Percentiles rank a stretch among this genome's conserved stretches.
phyloP scores from a whole-genome alignment of 352 stramenopile genomes.

The Saprolegnia parasitica region DNA sequence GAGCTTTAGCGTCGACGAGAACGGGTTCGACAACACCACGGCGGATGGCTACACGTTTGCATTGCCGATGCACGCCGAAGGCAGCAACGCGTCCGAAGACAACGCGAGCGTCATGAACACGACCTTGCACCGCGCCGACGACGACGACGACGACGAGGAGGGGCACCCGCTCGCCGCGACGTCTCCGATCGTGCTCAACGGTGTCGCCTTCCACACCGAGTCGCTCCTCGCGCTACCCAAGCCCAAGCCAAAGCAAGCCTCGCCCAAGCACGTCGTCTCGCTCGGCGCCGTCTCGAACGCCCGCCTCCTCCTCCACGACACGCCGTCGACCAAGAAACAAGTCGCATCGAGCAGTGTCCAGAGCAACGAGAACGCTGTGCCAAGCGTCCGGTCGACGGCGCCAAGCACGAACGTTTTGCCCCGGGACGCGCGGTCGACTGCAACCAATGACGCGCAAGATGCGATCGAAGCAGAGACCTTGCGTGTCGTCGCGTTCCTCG shows the following conservation, averaged over 20 bases:
- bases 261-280: conserved; percentile 49
- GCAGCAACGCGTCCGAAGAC: neutral
- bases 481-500: conserved; percentile 8
- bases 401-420: neutral
- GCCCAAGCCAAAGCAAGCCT: neutral
- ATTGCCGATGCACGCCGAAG: conserved; percentile 1
- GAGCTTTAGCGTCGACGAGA: conserved; percentile 10
- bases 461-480: conserved; percentile 20
- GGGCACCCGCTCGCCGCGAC: neutral
- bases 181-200: conserved; percentile 9
- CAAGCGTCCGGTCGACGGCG: neutral
- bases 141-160: neutral
- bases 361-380: conserved; percentile 7
- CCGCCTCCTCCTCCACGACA: neutral
- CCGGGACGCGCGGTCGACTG: neutral
- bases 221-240: neutral
- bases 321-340: neutral
- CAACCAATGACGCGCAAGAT: conserved; percentile 10
- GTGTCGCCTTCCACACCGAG: conserved; percentile 9
- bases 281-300: conserved; percentile 41
- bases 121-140: neutral
- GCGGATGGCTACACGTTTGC: neutral
- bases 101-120: conserved; percentile 16
- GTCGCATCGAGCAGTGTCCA: neutral
- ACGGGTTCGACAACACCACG: neutral